These are phyloP conservation scores for Podila epigama DNA, from an alignment of 192 early-diverging fungal genomes.

Conservation along the genomic window DNA sequence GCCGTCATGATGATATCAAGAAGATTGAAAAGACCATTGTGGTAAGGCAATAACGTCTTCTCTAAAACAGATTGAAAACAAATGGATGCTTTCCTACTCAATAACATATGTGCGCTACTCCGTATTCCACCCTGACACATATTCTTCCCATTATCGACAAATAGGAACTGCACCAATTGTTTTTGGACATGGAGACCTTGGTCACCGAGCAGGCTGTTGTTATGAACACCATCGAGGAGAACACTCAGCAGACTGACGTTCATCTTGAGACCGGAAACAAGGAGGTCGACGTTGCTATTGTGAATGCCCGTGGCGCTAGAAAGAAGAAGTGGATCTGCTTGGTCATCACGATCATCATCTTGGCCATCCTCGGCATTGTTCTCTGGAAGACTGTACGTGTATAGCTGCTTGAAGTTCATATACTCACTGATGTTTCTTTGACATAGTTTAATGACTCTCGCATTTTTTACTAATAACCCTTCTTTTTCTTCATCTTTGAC, in stretches of 20 bases:
- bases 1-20: constrained; percentile 84
- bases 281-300: constrained; percentile 63
- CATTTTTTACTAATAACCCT: too few species aligned
- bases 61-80: too few species aligned
- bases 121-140: too few species aligned
- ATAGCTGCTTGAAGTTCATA: neutral
- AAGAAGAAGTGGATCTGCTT: constrained; percentile 69
- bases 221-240: constrained; percentile 73
- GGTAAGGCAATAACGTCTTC: constrained; percentile 65
- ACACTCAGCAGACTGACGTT: constrained; percentile 65
- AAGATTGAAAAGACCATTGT: constrained; percentile 89
- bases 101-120: too few species aligned
- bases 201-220: constrained; percentile 78
- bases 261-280: constrained; percentile 69
- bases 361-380: constrained; percentile 55
- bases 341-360: constrained; percentile 43
- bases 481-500: too few species aligned
- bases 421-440: neutral
- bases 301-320: constrained; percentile 51
- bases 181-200: constrained; percentile 88
- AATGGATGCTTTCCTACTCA: too few species aligned
- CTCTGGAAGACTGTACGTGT: constrained; percentile 18
- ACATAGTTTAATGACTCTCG: too few species aligned
- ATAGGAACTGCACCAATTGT: constrained; percentile 88
- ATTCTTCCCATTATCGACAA: neutral